A percentile compares a stretch with the other conserved stretches of the same genome.
These are phyloP conservation scores for Rubroboletus pulcherrimus DNA, from an alignment of 768 basidiomycete species.

Conservation along the genomic window DNA sequence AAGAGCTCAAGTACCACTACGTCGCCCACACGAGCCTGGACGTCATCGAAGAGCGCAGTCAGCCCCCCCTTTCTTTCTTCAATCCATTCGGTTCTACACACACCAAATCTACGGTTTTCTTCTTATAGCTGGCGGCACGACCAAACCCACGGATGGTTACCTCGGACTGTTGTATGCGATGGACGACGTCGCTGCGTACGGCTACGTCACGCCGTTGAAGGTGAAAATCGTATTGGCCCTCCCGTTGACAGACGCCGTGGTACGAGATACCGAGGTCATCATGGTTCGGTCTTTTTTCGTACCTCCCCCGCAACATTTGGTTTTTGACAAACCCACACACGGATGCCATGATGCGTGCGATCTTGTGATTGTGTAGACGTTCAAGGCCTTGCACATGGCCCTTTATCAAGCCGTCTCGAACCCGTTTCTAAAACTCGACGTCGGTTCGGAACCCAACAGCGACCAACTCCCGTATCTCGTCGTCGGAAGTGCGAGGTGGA, in stretches of 20 bases:
- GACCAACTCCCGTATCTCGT: slow-evolving; percentile 56
- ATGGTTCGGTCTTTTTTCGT: slow-evolving; percentile 45
- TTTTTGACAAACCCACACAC: neutral
- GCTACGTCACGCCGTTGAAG: slow-evolving; percentile 84
- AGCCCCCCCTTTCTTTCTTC: slow-evolving; percentile 23
- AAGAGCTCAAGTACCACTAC: slow-evolving; percentile 82
- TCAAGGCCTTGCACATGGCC: slow-evolving; percentile 85
- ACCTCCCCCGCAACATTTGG: neutral
- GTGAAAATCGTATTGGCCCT: slow-evolving; percentile 83
- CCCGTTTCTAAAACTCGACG: slow-evolving; percentile 74
- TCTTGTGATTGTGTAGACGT: slow-evolving; percentile 49
- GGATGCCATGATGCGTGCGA: neutral
- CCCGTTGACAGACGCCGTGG: slow-evolving; percentile 74
- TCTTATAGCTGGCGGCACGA: slow-evolving; percentile 32
- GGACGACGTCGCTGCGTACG: slow-evolving; percentile 91
- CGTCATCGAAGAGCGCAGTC: slow-evolving; percentile 89
- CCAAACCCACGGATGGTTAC: slow-evolving; percentile 74
- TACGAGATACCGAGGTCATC: slow-evolving; percentile 75
- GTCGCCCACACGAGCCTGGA: slow-evolving; percentile 88
- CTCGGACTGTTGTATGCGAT: slow-evolving; percentile 84
- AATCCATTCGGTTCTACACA: neutral
- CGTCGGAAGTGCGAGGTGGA: slow-evolving; percentile 66
- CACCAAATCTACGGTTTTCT: neutral
- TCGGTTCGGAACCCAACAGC: slow-evolving; percentile 40
- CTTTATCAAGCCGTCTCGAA: slow-evolving; percentile 82